Percentiles rank a stretch among this genome's conserved stretches.
phyloP scores from a whole-genome alignment of 2,329 filamentous ascomycete species.

The Botrytis fragariae region DNA sequence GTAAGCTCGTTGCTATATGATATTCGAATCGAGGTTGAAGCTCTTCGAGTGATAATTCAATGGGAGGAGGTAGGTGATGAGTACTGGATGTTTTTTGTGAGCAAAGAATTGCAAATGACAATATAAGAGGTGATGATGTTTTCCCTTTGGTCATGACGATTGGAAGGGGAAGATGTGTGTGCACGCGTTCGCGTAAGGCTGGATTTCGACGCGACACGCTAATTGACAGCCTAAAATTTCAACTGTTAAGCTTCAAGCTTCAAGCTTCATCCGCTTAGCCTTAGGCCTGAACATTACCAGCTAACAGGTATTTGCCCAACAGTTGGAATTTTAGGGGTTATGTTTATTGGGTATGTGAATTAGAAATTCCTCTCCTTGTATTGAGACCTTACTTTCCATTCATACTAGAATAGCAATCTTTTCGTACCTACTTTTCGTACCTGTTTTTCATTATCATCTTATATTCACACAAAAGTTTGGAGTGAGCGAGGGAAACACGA shows the following conservation, averaged over 20 bases:
- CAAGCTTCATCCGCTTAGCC: background rate
- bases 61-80: slow-evolving; percentile 21
- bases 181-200: slow-evolving; percentile 4
- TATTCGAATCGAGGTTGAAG: slow-evolving; percentile 24
- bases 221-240: background rate
- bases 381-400: background rate
- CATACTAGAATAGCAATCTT: background rate
- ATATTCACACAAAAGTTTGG: background rate
- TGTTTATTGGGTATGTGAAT: background rate
- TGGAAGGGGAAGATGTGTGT: background rate
- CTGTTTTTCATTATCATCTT: background rate
- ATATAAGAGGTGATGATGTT: slow-evolving; percentile 29
- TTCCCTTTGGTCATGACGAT: background rate
- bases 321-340: background rate
- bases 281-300: background rate
- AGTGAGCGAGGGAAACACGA: background rate
- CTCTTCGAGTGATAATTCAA: slow-evolving; percentile 24
- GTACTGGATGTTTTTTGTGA: slow-evolving; percentile 7
- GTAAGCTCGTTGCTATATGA: slow-evolving; percentile 32
- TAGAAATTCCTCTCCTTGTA: too few relatives aligned
- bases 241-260: background rate
- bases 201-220: slow-evolving; percentile 3
- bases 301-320: background rate
- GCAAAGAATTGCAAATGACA: slow-evolving; percentile 30
- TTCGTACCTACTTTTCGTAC: background rate